A percentile compares a stretch with the other conserved stretches of the same genome.
Evolutionary conservation across 139 green algal genomes (phyloP).

Genomic region (Protoeuglena noctilucae): DNA sequence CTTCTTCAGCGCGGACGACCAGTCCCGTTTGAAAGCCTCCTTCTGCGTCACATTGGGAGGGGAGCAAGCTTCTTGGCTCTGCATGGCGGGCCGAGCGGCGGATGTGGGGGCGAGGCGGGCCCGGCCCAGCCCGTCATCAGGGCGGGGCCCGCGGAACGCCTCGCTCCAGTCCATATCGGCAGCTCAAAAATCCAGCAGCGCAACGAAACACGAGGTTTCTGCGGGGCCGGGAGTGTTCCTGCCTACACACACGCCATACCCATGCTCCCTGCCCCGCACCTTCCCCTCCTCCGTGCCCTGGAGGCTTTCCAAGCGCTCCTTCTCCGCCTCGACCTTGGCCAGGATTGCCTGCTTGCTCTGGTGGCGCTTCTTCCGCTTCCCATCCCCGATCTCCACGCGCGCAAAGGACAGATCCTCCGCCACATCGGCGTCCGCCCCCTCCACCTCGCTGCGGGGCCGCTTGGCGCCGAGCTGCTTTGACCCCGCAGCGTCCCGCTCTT

Average conservation of each 20-base stretch:
- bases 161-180: no score
- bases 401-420: slow-evolving; percentile 20
- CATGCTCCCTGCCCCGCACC: slow-evolving; percentile 7
- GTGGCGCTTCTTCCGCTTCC: slow-evolving; percentile 15
- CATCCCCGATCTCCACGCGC: slow-evolving; percentile 25
- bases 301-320: slow-evolving; percentile 9
- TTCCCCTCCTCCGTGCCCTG: slow-evolving; percentile 22
- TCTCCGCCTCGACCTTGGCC: slow-evolving; percentile 28
- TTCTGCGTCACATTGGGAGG: slow-evolving; percentile 7
- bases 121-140: background rate
- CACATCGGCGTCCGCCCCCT: slow-evolving; percentile 2
- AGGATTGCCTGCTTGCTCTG: slow-evolving; percentile 43
- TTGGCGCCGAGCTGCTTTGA: background rate
- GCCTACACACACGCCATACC: background rate
- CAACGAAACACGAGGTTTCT: no score
- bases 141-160: background rate
- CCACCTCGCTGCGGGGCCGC: background rate
- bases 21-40: slow-evolving; percentile 29
- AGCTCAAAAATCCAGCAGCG: no score
- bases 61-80: background rate
- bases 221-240: background rate
- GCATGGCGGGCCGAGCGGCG: background rate
- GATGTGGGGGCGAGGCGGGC: background rate
- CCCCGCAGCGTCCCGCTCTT: no score
- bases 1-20: slow-evolving; percentile 38